Conservation (phyloP, 2,329 filamentous ascomycete genomes). For the Alternaria incomplexa region DNA sequence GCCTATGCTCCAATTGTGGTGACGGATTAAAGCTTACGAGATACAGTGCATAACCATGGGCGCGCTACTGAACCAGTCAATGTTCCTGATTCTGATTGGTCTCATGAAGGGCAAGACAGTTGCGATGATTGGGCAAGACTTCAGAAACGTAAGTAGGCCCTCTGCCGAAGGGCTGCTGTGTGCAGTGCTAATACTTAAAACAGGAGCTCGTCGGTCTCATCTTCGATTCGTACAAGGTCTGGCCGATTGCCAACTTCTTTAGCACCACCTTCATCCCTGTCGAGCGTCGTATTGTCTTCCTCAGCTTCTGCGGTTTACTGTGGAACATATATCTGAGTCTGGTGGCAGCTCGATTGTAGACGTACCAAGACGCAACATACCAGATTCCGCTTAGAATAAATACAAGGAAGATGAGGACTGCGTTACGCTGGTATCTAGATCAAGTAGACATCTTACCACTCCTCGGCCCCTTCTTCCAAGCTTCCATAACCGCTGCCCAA, state of each 20-base stretch:
- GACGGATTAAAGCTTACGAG: conserved; percentile 7
- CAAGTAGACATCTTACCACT: background rate
- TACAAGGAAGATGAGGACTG: background rate
- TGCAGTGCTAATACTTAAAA: background rate
- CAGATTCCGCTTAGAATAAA: background rate
- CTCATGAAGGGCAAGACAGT: conserved; percentile 51
- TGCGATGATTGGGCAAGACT: conserved; percentile 38
- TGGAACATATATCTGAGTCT: conserved; percentile 81
- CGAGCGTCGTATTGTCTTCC: conserved; percentile 72
- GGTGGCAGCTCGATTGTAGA: conserved; percentile 51
- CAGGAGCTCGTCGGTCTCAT: conserved; percentile 45
- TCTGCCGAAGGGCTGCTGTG: conserved; percentile 23
- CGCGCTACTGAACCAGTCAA: conserved; percentile 67
- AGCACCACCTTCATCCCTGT: conserved; percentile 75
- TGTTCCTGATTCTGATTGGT: conserved; percentile 68
- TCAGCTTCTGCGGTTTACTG: conserved; percentile 71
- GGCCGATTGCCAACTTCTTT: conserved; percentile 73
- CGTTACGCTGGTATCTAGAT: background rate
- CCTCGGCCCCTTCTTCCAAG: conserved; percentile 35
- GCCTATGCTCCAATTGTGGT: background rate
- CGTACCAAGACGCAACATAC: background rate
- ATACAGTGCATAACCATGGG: conserved; percentile 64
- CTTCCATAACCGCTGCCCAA: conserved; percentile 55
- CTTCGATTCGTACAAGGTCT: conserved; percentile 72
- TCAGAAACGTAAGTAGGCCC: conserved; percentile 45